phyloP scores from a whole-genome alignment of 1,284 basidiomycete species.

The Polyporus tsugae region DNA sequence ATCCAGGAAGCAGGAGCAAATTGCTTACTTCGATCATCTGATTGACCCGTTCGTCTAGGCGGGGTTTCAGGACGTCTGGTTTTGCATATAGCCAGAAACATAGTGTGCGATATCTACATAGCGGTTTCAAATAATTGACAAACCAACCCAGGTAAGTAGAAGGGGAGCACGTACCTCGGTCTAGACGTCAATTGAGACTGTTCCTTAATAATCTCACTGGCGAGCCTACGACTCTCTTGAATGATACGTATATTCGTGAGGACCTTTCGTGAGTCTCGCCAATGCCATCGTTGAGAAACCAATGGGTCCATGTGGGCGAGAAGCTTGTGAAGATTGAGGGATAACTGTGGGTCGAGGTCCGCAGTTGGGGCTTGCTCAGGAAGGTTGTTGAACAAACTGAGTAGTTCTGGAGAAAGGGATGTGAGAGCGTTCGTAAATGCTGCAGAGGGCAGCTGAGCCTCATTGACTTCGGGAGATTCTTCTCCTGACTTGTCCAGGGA shows the following conservation, averaged over 20 bases:
- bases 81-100: conserved; percentile 94
- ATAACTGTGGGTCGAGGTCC: conserved; percentile 58
- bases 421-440: conserved; percentile 48
- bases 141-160: background rate
- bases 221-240: conserved; percentile 71
- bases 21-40: conserved; percentile 83
- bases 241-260: conserved; percentile 84
- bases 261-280: conserved; percentile 93
- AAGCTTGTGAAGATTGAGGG: conserved; percentile 72
- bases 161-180: conserved; percentile 55
- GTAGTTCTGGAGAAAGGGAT: conserved; percentile 56
- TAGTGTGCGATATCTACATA: conserved; percentile 85
- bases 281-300: conserved; percentile 92
- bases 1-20: conserved; percentile 3
- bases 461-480: conserved; percentile 8
- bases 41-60: conserved; percentile 86
- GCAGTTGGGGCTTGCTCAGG: conserved; percentile 62
- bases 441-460: conserved; percentile 21
- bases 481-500: conserved; percentile 38
- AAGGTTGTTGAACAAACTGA: conserved; percentile 59
- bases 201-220: conserved; percentile 75
- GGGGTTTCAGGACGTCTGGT: conserved; percentile 64
- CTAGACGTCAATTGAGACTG: conserved; percentile 58
- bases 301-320: conserved; percentile 77
- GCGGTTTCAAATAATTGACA: background rate